Base-by-base conservation (phyloP, 1,284 basidiomycete genomes). In the Prillingera fragicola region DNA sequence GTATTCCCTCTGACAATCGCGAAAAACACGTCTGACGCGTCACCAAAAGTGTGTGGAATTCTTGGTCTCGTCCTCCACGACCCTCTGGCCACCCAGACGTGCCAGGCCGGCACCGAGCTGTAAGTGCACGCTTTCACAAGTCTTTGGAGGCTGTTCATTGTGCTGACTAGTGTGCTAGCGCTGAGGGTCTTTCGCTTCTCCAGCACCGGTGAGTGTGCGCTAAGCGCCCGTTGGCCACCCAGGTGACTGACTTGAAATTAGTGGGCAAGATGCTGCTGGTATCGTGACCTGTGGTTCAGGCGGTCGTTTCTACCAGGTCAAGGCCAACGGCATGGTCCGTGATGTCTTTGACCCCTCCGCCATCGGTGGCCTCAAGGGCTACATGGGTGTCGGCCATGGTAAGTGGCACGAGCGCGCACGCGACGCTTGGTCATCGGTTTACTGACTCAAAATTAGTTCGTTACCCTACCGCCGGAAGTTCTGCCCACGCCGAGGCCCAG, bases 321-420 rank as follows among this genome's bases (percentile, higher is more conserved):
- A 99, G 74, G 89, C 91, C n/a, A 99, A 98, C 69, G 95, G 95
- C 33, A 98, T 99, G 95, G 94, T 99, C 60, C 81, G 94, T 46
- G 95, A 99, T 69, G 87, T 99, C 51, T 94, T 99, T 71, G 91
- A 96, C 70, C 77, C 80, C 38, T 79, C 79, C 62, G 79, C 85
- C 18, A 75, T 97, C 44, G 78, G 81, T 34, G 83, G 81, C 53
- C 74, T 98, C 52, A 78, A 84, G 55, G 95, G 95, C 18, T 83
- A 84, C 50, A 99, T 99, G 95, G 95, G 95, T 50, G 82, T 99
- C 48, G 95, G 95, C 1, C 95, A 99, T 71, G 92, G 91, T 94
- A 59, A 62, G 80, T 66, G 25, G 2, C 9, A 18, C 26, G 15
- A 12, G 10, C 17, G 24, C 33, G 4, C 14, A 15, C 23, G 14